A percentile compares a stretch with the other conserved stretches of the same genome.
phyloP scores from a whole-genome alignment of 768 basidiomycete species.

The Mycena alexandri region DNA sequence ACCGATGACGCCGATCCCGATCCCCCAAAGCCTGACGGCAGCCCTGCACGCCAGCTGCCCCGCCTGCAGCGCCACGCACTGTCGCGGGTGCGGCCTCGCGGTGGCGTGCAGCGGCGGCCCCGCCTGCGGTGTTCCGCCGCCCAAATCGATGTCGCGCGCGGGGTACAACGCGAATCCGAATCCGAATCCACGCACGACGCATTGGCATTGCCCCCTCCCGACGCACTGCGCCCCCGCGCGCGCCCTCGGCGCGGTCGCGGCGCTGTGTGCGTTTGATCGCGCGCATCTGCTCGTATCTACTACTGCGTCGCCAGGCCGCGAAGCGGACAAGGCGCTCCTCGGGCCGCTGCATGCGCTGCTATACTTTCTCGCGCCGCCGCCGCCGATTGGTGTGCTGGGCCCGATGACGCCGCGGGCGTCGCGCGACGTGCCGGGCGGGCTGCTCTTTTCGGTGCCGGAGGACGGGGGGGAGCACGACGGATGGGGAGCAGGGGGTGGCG shows the following conservation, averaged over 20 bases:
- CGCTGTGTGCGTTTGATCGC: slow-evolving; percentile 33
- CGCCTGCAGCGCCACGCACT: slow-evolving; percentile 19
- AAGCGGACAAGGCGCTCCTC: slow-evolving; percentile 24
- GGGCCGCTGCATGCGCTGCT: slow-evolving; percentile 25
- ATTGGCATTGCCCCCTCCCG: slow-evolving; percentile 4
- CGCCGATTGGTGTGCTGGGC: background rate
- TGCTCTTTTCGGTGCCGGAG: too few species aligned
- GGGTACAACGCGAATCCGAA: background rate
- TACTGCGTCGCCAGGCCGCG: background rate
- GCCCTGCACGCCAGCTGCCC: slow-evolving; percentile 34
- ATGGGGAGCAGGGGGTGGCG: too few species aligned
- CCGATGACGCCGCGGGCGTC: background rate
- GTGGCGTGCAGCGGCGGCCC: background rate
- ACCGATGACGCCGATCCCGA: too few species aligned
- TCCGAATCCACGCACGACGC: background rate
- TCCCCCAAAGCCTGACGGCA: slow-evolving; percentile 4
- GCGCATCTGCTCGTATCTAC: background rate
- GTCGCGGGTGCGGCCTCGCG: slow-evolving; percentile 30
- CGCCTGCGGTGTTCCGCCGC: background rate
- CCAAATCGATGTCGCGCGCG: too few species aligned
- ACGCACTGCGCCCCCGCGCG: slow-evolving; percentile 34
- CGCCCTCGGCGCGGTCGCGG: slow-evolving; percentile 23
- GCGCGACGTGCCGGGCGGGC: background rate
- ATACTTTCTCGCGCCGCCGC: slow-evolving; percentile 22
- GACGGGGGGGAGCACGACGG: slow-evolving; percentile 2